Evolutionary conservation across 1,284 basidiomycete species (phyloP), one percentile per base, ranked within the genome.

Genomic region (Boletus mariae): DNA sequence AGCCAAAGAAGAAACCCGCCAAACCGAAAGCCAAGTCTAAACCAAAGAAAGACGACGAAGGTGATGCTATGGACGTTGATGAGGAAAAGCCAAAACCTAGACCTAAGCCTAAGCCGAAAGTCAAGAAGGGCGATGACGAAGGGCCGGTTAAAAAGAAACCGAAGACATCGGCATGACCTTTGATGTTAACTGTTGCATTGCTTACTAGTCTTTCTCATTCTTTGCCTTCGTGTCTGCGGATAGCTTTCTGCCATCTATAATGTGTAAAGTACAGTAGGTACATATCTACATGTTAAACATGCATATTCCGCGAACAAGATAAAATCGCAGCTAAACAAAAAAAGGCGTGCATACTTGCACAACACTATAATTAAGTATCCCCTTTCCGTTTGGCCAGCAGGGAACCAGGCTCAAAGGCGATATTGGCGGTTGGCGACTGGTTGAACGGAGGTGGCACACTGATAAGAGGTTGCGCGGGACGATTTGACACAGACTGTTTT

Each of bases 81-180:
- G 74, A 73, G 5, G 56, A 66, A 46, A 72, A 63, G 51, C 61
- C 70, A 15, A 78, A 72, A 57, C 68, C 77, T 0, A 79, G 77
- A 57, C 69, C 79, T 0, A 77, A 71, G 60, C 74, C 79, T 1
- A 82, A 75, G 59, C 69, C 75, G 1, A 74, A 73, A 51, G 62
- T 65, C 17, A 71, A 74, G 47, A 71, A 71, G n/a, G 74, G 68
- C 23, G 73, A 71, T 7, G 76, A 78, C 35, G 80, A 78, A 2
- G 84, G 80, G 45, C 87, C 84, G 9, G 81, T 75, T 13, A 86
- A 85, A 72, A 90, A 90, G 74, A 90, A 90, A 70, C 68, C 70
- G 49, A 89, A 87, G 74, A 78, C 71, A 11, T 60, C 71, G 9
- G 58, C 67, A 23, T 77, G 57, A 58, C 17, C 31, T 4, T 29